A percentile compares a stretch with the other conserved stretches of the same genome.
phyloP scores from a whole-genome alignment of 331 rosid genomes.

The Telfairia occidentalis region DNA sequence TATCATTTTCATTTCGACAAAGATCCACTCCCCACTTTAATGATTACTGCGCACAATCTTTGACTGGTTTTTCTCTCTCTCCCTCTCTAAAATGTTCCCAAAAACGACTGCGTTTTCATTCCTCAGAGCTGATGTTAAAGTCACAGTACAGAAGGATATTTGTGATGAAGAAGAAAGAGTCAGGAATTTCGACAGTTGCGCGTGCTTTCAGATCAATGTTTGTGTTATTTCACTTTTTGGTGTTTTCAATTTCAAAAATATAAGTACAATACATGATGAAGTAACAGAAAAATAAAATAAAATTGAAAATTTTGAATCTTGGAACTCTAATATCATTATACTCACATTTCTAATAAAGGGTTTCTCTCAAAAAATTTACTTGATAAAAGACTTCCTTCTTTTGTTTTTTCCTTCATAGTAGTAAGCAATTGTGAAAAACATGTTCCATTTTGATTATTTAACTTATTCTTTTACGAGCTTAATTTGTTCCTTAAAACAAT shows the following conservation, averaged over 20 bases:
- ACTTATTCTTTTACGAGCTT: background rate
- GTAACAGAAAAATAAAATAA: background rate
- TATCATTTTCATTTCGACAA: constrained; percentile 75
- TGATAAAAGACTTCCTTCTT: background rate
- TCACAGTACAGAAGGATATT: background rate
- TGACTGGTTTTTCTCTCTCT: constrained; percentile 48
- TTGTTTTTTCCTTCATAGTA: background rate
- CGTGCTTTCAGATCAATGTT: constrained; percentile 4
- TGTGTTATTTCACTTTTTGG: background rate
- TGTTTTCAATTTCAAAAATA: background rate
- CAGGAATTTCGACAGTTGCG: background rate
- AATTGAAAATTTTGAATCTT: background rate
- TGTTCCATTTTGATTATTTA: background rate
- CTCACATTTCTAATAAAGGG: background rate
- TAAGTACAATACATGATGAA: background rate
- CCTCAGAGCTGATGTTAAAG: background rate
- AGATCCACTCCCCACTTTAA: constrained; percentile 55
- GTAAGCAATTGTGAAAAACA: background rate
- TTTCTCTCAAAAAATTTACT: background rate
- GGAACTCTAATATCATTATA: background rate
- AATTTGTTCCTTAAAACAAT: background rate
- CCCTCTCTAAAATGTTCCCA: constrained; percentile 5
- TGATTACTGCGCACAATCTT: constrained; percentile 67
- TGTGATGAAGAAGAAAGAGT: too few relatives aligned
- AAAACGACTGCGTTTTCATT: background rate